phyloP scores from a whole-genome alignment of 148 eudicot species.

The Gaultheria prostrata region DNA sequence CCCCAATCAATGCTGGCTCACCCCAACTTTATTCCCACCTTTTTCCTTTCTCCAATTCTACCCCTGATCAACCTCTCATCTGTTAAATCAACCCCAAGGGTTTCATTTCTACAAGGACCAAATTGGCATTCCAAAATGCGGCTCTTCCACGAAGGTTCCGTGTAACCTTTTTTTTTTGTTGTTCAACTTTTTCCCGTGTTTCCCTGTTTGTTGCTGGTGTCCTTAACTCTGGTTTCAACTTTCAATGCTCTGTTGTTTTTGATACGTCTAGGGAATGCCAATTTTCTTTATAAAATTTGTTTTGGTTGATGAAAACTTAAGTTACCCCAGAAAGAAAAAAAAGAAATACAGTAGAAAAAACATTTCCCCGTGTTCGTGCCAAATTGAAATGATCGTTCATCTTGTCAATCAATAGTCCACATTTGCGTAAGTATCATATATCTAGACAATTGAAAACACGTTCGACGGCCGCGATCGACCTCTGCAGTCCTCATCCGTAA shows the following conservation, averaged over 20 bases:
- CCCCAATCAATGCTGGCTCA: not conserved
- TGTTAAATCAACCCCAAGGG: not conserved
- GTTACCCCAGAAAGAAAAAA: too few relatives aligned
- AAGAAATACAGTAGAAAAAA: not conserved
- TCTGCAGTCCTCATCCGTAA: too few relatives aligned
- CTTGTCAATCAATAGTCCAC: too few relatives aligned
- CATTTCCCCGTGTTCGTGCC: not conserved
- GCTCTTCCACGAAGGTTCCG: not conserved
- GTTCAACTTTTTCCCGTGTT: not conserved
- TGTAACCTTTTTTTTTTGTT: not conserved
- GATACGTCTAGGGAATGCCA: not conserved
- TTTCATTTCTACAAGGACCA: not conserved
- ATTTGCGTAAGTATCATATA: too few relatives aligned
- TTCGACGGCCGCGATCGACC: too few relatives aligned
- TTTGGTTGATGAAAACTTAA: not conserved
- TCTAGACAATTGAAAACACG: too few relatives aligned
- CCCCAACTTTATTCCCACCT: not conserved
- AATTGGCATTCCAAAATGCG: not conserved
- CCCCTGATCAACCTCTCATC: not conserved
- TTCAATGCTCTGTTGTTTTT: not conserved
- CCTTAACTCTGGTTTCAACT: not conserved
- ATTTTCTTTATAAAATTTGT: not conserved
- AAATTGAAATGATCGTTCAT: too few relatives aligned
- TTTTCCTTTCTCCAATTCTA: not conserved
- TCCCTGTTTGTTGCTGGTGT: not conserved